Evolutionary conservation across 2,329 filamentous ascomycete species (phyloP), one percentile per base, ranked within the genome.

Genomic region (Cladosporium sp.): DNA sequence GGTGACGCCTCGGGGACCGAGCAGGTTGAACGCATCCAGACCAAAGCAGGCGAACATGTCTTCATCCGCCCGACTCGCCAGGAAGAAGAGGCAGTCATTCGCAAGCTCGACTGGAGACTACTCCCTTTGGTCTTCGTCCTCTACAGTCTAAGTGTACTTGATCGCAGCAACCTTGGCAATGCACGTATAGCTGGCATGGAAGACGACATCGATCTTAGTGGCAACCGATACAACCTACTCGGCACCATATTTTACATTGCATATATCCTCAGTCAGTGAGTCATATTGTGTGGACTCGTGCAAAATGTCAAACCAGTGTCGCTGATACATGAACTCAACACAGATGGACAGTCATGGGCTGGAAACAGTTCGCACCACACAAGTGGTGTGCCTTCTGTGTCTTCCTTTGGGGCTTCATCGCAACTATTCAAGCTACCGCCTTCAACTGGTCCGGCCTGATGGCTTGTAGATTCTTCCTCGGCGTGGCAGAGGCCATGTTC

Each of bases 301-400:
- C 17, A 5, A 17, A 20, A 19, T 20, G n/a, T 30, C 28, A 8
- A 28, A 1, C 5, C 4, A 39, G 5, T n/a, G 3, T 39, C 34
- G 36, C 42, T 56, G 15, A 56, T 34, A 7, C 36, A 9, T 12
- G 2, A 17, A 1, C 77, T n/a, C 7, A 39, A 1, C 86, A 84
- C 64, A 83, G 85, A 73, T 85, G 82, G 82, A 83, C 82, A 1
- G 70, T 85, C 17, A 78, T 86, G 54, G 70, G 70, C 22, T 72
- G 70, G 70, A 72, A 72, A 49, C 67, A 69, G 19, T 72, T 72
- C 64, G 64, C 64, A 28, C 68, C 70, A 2, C 66, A 69, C 56
- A 61, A 59, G 17, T 81, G 74, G 75, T 76, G 74, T 37, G 71
- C 76, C 2, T 70, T 75, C 22, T 70, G 73, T 1, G 75, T 79